Percentiles rank a stretch among this genome's conserved stretches.
Evolutionary conservation across 306 rosid species (phyloP).

Genomic region (Potentilla sterilis): DNA sequence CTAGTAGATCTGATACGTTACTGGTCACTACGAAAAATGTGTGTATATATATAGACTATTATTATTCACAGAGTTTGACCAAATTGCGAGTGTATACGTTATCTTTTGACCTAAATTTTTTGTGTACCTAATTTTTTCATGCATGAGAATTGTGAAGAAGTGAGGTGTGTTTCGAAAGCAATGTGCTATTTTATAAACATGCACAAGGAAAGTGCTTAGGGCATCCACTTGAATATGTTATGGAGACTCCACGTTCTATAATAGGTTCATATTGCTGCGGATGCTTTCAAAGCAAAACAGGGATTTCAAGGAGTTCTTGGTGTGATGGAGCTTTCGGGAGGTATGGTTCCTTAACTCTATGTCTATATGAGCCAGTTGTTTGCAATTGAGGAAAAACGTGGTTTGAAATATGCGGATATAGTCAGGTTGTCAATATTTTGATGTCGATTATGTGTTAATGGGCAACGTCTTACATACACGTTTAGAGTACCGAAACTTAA

Average conservation of each 20-base stretch:
- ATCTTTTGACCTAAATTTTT: slow-evolving; percentile 9
- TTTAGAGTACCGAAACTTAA: too few species aligned
- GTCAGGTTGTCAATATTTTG: background rate
- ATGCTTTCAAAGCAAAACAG: background rate
- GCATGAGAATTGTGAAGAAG: background rate
- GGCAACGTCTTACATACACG: too few species aligned
- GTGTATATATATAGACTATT: background rate
- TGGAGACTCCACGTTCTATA: background rate
- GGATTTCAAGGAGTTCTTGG: background rate
- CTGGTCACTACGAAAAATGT: background rate
- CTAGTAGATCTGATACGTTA: background rate
- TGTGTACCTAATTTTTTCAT: background rate
- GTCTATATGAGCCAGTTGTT: background rate
- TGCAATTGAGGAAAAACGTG: background rate
- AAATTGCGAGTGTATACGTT: background rate
- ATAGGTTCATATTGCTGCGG: background rate
- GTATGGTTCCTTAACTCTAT: background rate
- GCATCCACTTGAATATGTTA: background rate
- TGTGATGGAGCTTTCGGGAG: background rate
- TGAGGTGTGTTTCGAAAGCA: background rate
- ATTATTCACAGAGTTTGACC: slow-evolving; percentile 4
- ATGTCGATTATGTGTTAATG: background rate
- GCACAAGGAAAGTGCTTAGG: background rate
- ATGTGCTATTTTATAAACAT: background rate
- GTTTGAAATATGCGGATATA: background rate